phyloP scores from a whole-genome alignment of 306 rosid genomes.

The Arachis stenosperma region DNA sequence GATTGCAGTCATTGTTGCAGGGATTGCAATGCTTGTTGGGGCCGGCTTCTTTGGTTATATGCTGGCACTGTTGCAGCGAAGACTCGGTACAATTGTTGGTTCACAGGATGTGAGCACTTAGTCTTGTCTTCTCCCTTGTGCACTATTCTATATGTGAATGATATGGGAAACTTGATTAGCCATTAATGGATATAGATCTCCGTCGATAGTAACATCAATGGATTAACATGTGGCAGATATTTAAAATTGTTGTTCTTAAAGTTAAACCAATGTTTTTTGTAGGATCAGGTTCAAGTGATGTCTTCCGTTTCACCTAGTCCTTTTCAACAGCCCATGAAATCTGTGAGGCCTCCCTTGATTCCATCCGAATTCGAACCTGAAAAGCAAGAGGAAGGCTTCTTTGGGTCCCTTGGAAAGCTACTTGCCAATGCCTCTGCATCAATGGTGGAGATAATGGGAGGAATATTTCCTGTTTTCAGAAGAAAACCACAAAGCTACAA shows the following conservation, averaged over 20 bases:
- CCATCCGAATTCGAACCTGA: conserved; percentile 72
- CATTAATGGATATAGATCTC: conserved; percentile 22
- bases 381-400: conserved; percentile 81
- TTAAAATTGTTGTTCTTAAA: conserved; percentile 5
- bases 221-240: conserved; percentile 22
- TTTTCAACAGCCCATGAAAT: conserved; percentile 71
- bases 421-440: conserved; percentile 56
- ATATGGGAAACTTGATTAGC: conserved; percentile 15
- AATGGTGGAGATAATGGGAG: conserved; percentile 71
- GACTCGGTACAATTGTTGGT: conserved; percentile 70
- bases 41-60: conserved; percentile 95
- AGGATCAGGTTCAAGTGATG: conserved; percentile 54
- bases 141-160: background rate
- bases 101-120: conserved; percentile 66
- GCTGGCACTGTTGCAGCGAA: conserved; percentile 82
- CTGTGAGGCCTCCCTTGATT: conserved; percentile 79
- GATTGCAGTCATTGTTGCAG: conserved; percentile 49
- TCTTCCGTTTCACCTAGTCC: conserved; percentile 47
- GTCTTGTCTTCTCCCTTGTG: conserved; percentile 31
- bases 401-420: conserved; percentile 81
- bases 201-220: background rate
- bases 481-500: conserved; percentile 49
- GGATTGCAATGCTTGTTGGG: conserved; percentile 74
- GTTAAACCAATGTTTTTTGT: conserved; percentile 42
- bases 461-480: conserved; percentile 65